Evolutionary conservation across 1,284 basidiomycete genomes (phyloP), one percentile per base, ranked within the genome.

Genomic region (Cryptococcus sp.): DNA sequence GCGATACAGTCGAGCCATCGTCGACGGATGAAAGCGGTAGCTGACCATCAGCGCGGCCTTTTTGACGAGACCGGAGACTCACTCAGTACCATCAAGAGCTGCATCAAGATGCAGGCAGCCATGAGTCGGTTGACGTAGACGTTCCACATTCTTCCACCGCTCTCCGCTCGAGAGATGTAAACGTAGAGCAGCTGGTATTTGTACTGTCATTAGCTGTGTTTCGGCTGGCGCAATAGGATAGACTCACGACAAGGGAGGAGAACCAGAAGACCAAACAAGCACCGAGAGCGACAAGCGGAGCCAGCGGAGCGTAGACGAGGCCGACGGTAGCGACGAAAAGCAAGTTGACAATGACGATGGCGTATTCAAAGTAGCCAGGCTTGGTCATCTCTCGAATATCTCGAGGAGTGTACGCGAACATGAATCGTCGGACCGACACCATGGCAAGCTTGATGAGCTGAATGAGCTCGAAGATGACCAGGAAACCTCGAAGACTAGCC

Each of bases 301-400:
- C 91, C 7, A 97, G 76, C 2, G 92, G 92, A 0, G 92, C 87
- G 62, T 97, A 97, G 19, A 93, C 83, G 41, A 97, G 72, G 0
- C 83, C 91, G 40, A 95, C 87, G 11, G 86, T 80, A 26, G 77
- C 84, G 82, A 94, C 86, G 75, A 93, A 91, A 35, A 95, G 74
- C 82, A 74, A 57, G 57, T 76, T 77, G 50, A 75, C 74, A 43
- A 61, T 57, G 28, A 69, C 64, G 62, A 68, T 62, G 28, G 65
- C 52, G 51, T 74, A 97, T 62, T 93, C 84, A 67, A 97, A 97
- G 34, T 85, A 83, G 4, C 88, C 88, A 16, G 94, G 94, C 68
- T 93, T 87, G 5, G 94, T 97, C 84, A 88, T 93, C 62, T 97
- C 92, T 46, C 91, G 81, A 51, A 97, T 90, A 64, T 97, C 92